These are phyloP conservation scores for Lactarius pseudohatsudake DNA, from an alignment of 768 basidiomycete species.

Conservation along the genomic window DNA sequence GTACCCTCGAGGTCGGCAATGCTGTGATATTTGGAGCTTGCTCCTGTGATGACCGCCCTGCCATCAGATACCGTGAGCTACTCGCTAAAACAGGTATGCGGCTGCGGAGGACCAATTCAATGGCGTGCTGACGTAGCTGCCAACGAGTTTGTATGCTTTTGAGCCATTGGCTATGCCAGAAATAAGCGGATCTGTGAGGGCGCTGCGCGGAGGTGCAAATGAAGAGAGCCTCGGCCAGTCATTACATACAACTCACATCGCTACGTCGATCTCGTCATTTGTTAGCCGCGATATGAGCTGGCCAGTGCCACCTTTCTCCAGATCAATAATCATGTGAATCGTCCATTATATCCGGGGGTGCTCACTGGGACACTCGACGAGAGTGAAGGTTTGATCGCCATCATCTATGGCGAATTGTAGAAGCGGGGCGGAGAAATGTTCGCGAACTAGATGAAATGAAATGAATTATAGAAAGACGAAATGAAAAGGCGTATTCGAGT, in stretches of 20 bases:
- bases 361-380: conserved; percentile 88
- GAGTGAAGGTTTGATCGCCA: conserved; percentile 66
- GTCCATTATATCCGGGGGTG: too few relatives aligned
- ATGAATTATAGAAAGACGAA: background rate
- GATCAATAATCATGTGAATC: background rate
- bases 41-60: conserved; percentile 94
- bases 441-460: conserved; percentile 52
- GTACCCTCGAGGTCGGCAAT: conserved; percentile 78
- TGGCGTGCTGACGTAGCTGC: conserved; percentile 87
- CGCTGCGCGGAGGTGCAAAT: conserved; percentile 43
- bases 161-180: conserved; percentile 92
- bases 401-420: conserved; percentile 80
- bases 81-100: background rate
- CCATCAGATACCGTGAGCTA: conserved; percentile 5
- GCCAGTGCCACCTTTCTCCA: conserved; percentile 70
- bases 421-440: conserved; percentile 91
- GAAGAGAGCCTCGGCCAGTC: background rate
- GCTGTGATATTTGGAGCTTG: conserved; percentile 62
- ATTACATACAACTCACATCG: conserved; percentile 53
- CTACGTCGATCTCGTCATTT: conserved; percentile 77
- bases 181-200: conserved; percentile 87
- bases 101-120: conserved; percentile 66
- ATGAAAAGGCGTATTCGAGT: background rate
- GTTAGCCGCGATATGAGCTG: conserved; percentile 76
- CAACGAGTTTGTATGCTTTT: conserved; percentile 84